Evolutionary conservation across 352 stramenopile genomes (phyloP), one percentile per base, ranked within the genome.

Genomic region (Pythium monospermum): DNA sequence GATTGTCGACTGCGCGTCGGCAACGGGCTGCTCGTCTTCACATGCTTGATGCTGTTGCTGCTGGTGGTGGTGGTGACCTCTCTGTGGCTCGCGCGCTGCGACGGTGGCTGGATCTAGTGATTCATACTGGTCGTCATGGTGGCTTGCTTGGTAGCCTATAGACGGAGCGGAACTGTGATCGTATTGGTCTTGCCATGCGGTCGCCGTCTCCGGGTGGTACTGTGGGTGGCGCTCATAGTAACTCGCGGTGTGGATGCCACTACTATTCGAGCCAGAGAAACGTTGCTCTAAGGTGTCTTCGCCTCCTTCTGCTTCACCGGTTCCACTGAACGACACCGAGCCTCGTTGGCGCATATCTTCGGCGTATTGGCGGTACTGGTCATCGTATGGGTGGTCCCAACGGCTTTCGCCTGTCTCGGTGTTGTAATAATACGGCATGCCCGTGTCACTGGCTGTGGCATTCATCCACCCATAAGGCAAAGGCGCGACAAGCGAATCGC

Each of bases 381-480:
- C 72, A 46, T 94, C 83, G 36, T 64, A 70, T 6, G 83, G 83
- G 58, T 94, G 83, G 41, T 91, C 83, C 83, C 83, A 94, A 30
- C 79, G 67, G 53, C 83, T 94, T 44, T 91, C 83, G 8, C 81
- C 80, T 1, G 70, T 83, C 15, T 70, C 52, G n/a, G 77, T 66
- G 45, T 88, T 86, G 66, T 94, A 94, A 42, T 91, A 94, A 36
- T 91, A 91, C 43, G 78, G 78, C 31, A 70, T 63, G 10, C 66
- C 73, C 15, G 66, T 81, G 57, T 85, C 70, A 3, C 56, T 76
- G 4, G 78, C 76, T 36, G 76, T 76, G 33, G 81, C 72, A 49
- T 85, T 66, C 22, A 83, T 76, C 80, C 80, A 94, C 1, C 73
- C 78, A 23, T 73, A 50, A 1, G 83, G 83, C n/a, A 94, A 45